phyloP scores from a whole-genome alignment of 2,329 filamentous ascomycete genomes.

The Metarhizium album region DNA sequence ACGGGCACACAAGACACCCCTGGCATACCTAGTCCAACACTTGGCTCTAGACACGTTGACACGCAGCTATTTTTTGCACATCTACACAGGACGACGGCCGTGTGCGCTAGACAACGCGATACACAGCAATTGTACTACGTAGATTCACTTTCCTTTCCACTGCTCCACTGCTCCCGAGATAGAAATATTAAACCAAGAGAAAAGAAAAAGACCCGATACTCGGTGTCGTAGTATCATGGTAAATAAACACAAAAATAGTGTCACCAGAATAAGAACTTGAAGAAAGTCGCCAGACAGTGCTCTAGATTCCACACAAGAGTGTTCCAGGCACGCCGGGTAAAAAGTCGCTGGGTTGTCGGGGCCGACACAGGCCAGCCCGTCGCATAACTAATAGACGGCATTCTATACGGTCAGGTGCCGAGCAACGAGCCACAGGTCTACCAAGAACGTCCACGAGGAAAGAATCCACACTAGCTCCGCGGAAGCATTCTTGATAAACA shows the following conservation, averaged over 20 bases:
- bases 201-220: conserved; percentile 2
- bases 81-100: not conserved
- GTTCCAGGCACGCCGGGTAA: not conserved
- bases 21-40: not conserved
- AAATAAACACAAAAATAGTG: not conserved
- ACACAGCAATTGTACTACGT: conserved; percentile 1
- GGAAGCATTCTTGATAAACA: not conserved
- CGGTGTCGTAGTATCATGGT: not conserved
- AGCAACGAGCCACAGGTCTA: not conserved
- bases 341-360: not conserved
- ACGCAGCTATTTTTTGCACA: not conserved
- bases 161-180: not conserved
- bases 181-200: conserved; percentile 1
- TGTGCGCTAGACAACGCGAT: conserved; percentile 8
- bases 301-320: not conserved
- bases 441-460: not conserved
- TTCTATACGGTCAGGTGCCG: not conserved
- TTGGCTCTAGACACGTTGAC: not conserved
- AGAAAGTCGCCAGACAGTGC: conserved; percentile 1
- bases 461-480: not conserved
- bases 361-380: not conserved
- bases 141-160: not conserved
- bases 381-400: not conserved
- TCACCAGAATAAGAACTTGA: conserved; percentile 4
- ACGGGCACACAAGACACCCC: not conserved